Conservation (phyloP, 1,284 basidiomycete genomes). For the Ustilago trichophora region DNA sequence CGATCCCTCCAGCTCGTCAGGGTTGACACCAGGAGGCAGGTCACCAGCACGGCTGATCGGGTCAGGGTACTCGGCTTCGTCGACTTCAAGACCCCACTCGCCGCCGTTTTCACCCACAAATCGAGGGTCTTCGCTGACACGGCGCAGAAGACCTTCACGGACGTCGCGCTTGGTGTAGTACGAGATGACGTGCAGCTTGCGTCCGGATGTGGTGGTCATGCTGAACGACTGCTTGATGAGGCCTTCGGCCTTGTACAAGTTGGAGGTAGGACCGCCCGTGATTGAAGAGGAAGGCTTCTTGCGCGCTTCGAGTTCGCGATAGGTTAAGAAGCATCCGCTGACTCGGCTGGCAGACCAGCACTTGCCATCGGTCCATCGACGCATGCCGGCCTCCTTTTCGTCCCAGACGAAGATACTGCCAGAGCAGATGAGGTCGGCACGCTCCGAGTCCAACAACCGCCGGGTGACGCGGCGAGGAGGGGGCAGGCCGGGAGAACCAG, state of each 20-base stretch:
- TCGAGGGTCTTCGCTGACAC: slow-evolving; percentile 63
- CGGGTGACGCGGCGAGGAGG: slow-evolving; percentile 61
- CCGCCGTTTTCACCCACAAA: slow-evolving; percentile 58
- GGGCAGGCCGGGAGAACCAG: slow-evolving; percentile 16
- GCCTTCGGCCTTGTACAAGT: slow-evolving; percentile 66
- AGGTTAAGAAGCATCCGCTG: slow-evolving; percentile 69
- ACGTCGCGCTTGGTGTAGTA: slow-evolving; percentile 65
- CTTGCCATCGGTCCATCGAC: slow-evolving; percentile 70
- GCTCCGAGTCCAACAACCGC: slow-evolving; percentile 60
- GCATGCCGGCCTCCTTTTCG: slow-evolving; percentile 67
- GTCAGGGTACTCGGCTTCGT: slow-evolving; percentile 55
- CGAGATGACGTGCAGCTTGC: slow-evolving; percentile 65
- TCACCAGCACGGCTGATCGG: slow-evolving; percentile 50
- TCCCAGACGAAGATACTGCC: slow-evolving; percentile 66
- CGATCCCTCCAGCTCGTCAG: slow-evolving; percentile 33
- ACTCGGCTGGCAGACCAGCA: slow-evolving; percentile 70
- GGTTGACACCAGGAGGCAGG: slow-evolving; percentile 30
- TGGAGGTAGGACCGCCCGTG: slow-evolving; percentile 53
- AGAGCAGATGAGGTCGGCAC: slow-evolving; percentile 56
- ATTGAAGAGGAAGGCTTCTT: slow-evolving; percentile 56
- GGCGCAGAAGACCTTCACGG: slow-evolving; percentile 51
- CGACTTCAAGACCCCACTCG: slow-evolving; percentile 57
- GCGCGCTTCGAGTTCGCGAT: slow-evolving; percentile 66
- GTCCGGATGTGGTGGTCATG: slow-evolving; percentile 63
- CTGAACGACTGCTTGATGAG: slow-evolving; percentile 66